A percentile compares a stretch with the other conserved stretches of the same genome.
Evolutionary conservation across 371 early-diverging fungal genomes (phyloP).

Genomic region (Apophysomyces trapeziformis): DNA sequence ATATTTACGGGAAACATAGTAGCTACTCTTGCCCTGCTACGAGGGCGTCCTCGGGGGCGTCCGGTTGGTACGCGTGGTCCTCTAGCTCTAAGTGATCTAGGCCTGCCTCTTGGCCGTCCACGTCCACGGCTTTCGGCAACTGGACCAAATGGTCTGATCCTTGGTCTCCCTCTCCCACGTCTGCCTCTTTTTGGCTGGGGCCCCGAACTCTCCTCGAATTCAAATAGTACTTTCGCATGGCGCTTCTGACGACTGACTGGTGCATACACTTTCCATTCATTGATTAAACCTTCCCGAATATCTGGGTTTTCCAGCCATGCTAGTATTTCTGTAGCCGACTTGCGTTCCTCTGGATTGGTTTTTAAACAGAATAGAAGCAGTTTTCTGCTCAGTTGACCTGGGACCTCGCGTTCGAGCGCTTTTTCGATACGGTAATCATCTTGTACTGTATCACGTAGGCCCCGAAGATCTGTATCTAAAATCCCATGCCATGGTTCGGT

Average conservation of each 20-base stretch:
- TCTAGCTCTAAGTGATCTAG: background rate
- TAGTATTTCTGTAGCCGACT: conserved; percentile 43
- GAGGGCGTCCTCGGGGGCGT: conserved; percentile 1
- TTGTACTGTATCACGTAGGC: conserved; percentile 57
- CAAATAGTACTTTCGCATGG: conserved; percentile 31
- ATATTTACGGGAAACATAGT: background rate
- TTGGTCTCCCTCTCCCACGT: background rate
- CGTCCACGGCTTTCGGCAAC: background rate
- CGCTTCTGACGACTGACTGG: conserved; percentile 37
- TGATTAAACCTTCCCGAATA: conserved; percentile 31
- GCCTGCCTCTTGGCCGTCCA: conserved; percentile 2
- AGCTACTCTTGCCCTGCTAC: background rate
- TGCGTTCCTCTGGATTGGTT: conserved; percentile 49
- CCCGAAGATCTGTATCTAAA: conserved; percentile 61
- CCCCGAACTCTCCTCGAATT: conserved; percentile 20
- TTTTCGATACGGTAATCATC: conserved; percentile 53
- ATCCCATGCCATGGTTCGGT: conserved; percentile 69
- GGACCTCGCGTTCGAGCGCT: conserved; percentile 53
- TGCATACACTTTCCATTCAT: conserved; percentile 47
- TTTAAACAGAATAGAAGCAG: conserved; percentile 53
- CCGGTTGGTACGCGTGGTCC: background rate
- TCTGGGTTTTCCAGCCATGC: conserved; percentile 40
- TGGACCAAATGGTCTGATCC: background rate
- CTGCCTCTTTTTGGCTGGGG: conserved; percentile 7
- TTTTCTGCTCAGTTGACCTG: conserved; percentile 49